Evolutionary conservation across 768 basidiomycete genomes (phyloP).

Genomic region (Pleurotus tuber-regium): DNA sequence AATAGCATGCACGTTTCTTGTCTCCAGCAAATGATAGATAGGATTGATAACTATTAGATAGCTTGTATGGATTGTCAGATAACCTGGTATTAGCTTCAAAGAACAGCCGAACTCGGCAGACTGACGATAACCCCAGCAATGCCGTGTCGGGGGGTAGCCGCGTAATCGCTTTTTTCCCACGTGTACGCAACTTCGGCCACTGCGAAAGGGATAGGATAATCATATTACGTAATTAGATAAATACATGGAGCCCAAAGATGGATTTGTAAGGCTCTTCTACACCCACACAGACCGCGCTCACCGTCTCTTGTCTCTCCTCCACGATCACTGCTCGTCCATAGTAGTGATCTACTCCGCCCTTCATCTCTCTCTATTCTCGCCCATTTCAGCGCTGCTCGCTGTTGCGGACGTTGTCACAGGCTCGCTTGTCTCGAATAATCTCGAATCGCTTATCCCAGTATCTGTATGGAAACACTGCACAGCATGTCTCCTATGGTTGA

Average conservation of each 20-base stretch:
- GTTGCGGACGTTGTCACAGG: too few species aligned
- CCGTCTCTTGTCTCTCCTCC: neutral
- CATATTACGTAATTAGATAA: slow-evolving; percentile 9
- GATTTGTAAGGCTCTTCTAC: slow-evolving; percentile 14
- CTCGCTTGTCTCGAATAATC: neutral
- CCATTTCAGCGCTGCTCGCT: slow-evolving; percentile 11
- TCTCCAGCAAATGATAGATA: neutral
- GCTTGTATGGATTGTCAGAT: too few species aligned
- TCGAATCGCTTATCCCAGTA: slow-evolving; percentile 1
- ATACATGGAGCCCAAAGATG: neutral
- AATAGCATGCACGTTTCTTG: neutral
- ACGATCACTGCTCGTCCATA: neutral
- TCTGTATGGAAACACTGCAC: slow-evolving; percentile 49
- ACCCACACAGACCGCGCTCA: slow-evolving; percentile 9
- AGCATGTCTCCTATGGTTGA: slow-evolving; percentile 63
- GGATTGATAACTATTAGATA: too few species aligned
- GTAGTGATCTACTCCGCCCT: neutral
- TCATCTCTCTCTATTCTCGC: neutral
- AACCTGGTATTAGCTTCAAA: too few species aligned
- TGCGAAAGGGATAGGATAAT: slow-evolving; percentile 8
- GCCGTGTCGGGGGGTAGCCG: slow-evolving; percentile 12
- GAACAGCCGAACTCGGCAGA: neutral
- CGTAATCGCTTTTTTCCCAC: slow-evolving; percentile 1
- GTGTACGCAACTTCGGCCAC: neutral
- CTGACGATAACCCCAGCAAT: neutral